Conservation (phyloP, 2,329 filamentous ascomycete species). For the Pestalotiopsis sp. region DNA sequence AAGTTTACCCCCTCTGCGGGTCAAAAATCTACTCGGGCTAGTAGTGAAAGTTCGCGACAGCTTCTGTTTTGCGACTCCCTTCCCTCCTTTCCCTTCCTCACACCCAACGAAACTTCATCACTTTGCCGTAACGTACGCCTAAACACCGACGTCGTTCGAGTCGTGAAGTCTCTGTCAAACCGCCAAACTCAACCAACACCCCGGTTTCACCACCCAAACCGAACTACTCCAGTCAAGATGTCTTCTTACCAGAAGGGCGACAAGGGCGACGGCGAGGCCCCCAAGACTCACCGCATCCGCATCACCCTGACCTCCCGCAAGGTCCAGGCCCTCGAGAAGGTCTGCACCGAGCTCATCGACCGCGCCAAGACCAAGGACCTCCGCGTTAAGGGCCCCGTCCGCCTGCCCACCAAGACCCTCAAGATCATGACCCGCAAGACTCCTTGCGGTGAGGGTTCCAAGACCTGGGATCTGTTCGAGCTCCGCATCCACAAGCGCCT, state of each 20-base stretch:
- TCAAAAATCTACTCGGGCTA: neutral
- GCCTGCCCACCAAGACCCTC: constrained; percentile 94
- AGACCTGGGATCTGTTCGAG: constrained; percentile 99
- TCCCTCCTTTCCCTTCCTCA: constrained; percentile 17
- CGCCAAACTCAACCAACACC: neutral
- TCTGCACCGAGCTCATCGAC: constrained; percentile 97
- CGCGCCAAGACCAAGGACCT: constrained; percentile 98
- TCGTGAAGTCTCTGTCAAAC: constrained; percentile 62
- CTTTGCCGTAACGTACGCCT: constrained; percentile 68
- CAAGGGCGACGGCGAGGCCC: constrained; percentile 83
- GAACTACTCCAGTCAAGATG: constrained; percentile 58
- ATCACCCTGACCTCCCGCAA: constrained; percentile 97
- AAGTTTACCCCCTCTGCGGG: constrained; percentile 6
- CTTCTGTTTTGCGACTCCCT: neutral
- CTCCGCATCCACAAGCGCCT: constrained; percentile 99
- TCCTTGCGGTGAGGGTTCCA: constrained; percentile 98
- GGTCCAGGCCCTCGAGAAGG: constrained; percentile 94
- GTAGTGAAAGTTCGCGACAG: neutral
- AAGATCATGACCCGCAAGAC: constrained; percentile 99
- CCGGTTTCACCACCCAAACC: constrained; percentile 16
- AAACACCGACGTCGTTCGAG: constrained; percentile 62
- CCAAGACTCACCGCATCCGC: constrained; percentile 50
- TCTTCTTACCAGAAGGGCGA: constrained; percentile 92
- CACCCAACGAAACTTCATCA: constrained; percentile 62
- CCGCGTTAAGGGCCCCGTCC: constrained; percentile 90